Evolutionary conservation across 805 yeast species (phyloP).

Genomic region (Cyberlindnera lachancei): DNA sequence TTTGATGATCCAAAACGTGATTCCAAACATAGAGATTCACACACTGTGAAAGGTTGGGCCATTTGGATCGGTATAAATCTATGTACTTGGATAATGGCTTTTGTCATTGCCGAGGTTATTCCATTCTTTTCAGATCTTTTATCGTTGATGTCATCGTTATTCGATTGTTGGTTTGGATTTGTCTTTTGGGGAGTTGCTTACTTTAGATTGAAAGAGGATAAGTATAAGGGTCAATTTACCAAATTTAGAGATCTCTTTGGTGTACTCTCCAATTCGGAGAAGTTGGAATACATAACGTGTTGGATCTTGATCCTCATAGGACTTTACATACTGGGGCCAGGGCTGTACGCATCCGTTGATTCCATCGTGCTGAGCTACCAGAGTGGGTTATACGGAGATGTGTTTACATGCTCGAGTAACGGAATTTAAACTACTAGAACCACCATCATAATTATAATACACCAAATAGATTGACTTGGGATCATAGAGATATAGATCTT

Average conservation of each 20-base stretch:
- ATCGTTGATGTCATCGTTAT: slow-evolving; percentile 51
- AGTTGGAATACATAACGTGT: slow-evolving; percentile 31
- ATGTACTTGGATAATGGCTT: slow-evolving; percentile 43
- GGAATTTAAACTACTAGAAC: slow-evolving; percentile 25
- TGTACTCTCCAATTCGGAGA: slow-evolving; percentile 24
- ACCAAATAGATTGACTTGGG: neutral
- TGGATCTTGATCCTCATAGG: slow-evolving; percentile 38
- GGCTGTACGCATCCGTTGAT: slow-evolving; percentile 46
- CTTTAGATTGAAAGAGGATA: slow-evolving; percentile 35
- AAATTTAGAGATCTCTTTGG: slow-evolving; percentile 23
- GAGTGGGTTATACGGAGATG: slow-evolving; percentile 40
- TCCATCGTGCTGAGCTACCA: slow-evolving; percentile 46
- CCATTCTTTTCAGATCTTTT: slow-evolving; percentile 56
- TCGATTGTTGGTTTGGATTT: slow-evolving; percentile 62
- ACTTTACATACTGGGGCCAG: slow-evolving; percentile 51
- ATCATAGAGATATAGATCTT: neutral
- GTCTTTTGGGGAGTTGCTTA: slow-evolving; percentile 57
- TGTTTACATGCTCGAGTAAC: slow-evolving; percentile 43
- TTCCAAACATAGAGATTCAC: slow-evolving; percentile 37
- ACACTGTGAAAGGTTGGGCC: slow-evolving; percentile 46
- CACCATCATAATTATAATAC: no score
- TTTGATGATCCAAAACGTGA: slow-evolving; percentile 34
- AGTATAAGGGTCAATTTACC: slow-evolving; percentile 23
- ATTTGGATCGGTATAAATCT: slow-evolving; percentile 41
- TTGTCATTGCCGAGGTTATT: slow-evolving; percentile 54